Evolutionary conservation across 192 early-diverging fungal genomes (phyloP).

Genomic region (Helicostylum pulchrum): DNA sequence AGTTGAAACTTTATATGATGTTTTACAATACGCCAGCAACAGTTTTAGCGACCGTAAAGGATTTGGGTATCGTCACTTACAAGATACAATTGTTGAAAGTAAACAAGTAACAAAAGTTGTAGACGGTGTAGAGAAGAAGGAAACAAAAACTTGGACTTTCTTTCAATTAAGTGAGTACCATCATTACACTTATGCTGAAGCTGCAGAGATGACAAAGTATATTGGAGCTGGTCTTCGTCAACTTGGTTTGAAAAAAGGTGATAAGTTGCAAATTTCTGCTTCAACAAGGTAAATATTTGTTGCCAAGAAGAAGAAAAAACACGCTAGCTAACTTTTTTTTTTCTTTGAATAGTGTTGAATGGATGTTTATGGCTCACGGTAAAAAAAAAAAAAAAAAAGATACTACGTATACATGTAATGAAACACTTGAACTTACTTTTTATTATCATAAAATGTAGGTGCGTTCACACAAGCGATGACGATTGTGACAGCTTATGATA

Average conservation of each 20-base stretch:
- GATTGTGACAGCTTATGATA: constrained; percentile 86
- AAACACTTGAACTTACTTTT: background rate
- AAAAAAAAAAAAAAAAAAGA: background rate
- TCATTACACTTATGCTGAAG: constrained; percentile 79
- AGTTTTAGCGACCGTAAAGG: constrained; percentile 56
- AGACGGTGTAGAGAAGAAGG: constrained; percentile 52
- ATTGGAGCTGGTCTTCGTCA: constrained; percentile 49
- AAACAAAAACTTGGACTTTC: constrained; percentile 80
- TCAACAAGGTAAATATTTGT: constrained; percentile 26
- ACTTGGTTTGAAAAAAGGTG: constrained; percentile 24
- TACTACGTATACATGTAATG: background rate
- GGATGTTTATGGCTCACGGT: constrained; percentile 38
- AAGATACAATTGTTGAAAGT: constrained; percentile 65
- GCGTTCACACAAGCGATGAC: constrained; percentile 67
- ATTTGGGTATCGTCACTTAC: constrained; percentile 69
- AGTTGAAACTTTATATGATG: constrained; percentile 68
- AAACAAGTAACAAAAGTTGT: constrained; percentile 64
- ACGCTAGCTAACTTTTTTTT: background rate
- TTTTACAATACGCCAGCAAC: constrained; percentile 55
- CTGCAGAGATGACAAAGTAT: constrained; percentile 41
- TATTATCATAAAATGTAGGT: constrained; percentile 21
- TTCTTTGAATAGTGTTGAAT: constrained; percentile 22
- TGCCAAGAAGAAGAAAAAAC: background rate
- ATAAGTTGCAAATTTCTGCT: constrained; percentile 30
- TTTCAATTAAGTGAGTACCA: constrained; percentile 71